Conservation (phyloP, 208 protist species). For the Acanthamoeba lenticulata region DNA sequence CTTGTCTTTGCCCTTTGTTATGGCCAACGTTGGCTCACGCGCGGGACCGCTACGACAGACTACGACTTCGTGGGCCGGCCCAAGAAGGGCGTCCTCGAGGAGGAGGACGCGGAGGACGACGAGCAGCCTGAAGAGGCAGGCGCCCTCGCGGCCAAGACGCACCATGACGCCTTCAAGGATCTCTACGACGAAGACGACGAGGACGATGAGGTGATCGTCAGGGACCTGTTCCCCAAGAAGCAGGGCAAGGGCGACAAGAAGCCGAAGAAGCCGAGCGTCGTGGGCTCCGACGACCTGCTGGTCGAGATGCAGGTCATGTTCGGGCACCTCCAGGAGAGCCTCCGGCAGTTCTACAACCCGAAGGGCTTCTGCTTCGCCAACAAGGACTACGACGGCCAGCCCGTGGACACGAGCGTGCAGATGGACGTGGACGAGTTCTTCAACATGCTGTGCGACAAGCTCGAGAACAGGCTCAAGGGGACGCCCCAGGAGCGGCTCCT, state of each 20-base stretch:
- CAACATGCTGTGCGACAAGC: conserved; percentile 78
- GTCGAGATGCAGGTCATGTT: conserved; percentile 78
- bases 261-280: neutral
- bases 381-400: conserved; percentile 78
- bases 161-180: too few species aligned
- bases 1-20: too few species aligned
- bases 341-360: conserved; percentile 79
- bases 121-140: neutral
- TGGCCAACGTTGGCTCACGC: neutral
- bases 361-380: conserved; percentile 76
- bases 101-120: neutral
- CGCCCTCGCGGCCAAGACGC: too few species aligned
- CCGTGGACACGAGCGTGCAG: conserved; percentile 75
- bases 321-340: conserved; percentile 75
- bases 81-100: neutral
- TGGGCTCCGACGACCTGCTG: conserved; percentile 69
- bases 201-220: conserved; percentile 23
- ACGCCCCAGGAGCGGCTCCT: conserved; percentile 74
- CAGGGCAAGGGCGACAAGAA: neutral
- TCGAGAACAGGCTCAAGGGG: conserved; percentile 73
- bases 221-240: neutral
- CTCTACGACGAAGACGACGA: neutral
- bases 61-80: neutral
- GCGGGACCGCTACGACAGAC: neutral
- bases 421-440: conserved; percentile 87